phyloP scores from a whole-genome alignment of 1,284 basidiomycete species.

The Irpex lacteus region DNA sequence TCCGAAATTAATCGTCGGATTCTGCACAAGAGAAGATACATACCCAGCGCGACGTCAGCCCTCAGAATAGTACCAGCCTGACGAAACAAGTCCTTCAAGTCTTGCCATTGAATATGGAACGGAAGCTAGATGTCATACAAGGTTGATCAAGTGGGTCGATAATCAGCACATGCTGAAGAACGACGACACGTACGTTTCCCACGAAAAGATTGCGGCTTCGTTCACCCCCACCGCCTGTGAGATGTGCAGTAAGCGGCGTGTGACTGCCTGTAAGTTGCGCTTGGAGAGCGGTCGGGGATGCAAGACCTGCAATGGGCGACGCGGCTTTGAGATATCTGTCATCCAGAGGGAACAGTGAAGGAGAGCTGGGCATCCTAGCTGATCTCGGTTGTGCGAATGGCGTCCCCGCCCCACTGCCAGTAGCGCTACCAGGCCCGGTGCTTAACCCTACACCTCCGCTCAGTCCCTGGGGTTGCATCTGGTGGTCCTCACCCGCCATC shows the following conservation, averaged over 20 bases:
- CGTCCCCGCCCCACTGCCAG: constrained; percentile 7
- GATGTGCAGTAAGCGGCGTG: background rate
- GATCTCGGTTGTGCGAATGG: constrained; percentile 4
- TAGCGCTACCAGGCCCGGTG: background rate
- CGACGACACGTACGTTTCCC: constrained; percentile 45
- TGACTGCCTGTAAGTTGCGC: constrained; percentile 3
- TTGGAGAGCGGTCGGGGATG: background rate
- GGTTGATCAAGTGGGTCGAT: background rate
- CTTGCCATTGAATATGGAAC: constrained; percentile 97
- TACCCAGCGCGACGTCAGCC: constrained; percentile 83
- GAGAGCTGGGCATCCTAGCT: background rate
- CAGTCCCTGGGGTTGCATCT: constrained; percentile 4
- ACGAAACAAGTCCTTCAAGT: constrained; percentile 90
- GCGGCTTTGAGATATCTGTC: background rate
- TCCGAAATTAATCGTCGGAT: background rate
- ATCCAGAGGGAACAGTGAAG: background rate
- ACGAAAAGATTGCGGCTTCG: constrained; percentile 64
- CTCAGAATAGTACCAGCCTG: constrained; percentile 85
- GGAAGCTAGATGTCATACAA: constrained; percentile 62
- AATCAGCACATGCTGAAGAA: background rate
- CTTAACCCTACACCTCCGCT: constrained; percentile 16
- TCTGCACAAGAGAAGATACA: background rate
- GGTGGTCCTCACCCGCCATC: constrained; percentile 31
- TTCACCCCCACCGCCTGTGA: constrained; percentile 4
- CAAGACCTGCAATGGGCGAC: background rate